Percentiles rank a stretch among this genome's conserved stretches.
Evolutionary conservation across 2,329 filamentous ascomycete genomes (phyloP).

Genomic region (Mollisia scopiformis): DNA sequence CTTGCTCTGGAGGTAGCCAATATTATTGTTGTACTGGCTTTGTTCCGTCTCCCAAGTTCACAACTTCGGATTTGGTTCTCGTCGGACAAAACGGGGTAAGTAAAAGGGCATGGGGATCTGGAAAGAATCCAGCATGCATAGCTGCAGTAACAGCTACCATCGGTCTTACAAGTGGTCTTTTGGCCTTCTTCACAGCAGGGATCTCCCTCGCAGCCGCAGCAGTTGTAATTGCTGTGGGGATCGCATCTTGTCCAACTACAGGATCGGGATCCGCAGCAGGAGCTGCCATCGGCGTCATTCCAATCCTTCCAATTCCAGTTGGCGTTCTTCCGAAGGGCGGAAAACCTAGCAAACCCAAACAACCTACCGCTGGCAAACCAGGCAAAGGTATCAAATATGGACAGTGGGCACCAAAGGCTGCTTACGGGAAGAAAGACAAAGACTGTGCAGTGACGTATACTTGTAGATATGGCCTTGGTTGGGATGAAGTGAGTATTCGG

Average conservation of each 20-base stretch:
- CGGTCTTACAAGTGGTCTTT: not conserved
- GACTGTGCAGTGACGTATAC: slow-evolving; percentile 26
- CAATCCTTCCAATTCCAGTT: not conserved
- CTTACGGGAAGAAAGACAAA: not conserved
- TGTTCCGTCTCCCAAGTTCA: slow-evolving; percentile 17
- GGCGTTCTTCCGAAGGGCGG: not conserved
- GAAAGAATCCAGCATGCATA: not conserved
- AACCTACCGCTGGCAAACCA: not conserved
- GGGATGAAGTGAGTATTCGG: slow-evolving; percentile 11
- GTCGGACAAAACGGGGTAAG: not conserved
- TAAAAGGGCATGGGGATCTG: not conserved
- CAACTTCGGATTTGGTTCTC: slow-evolving; percentile 18
- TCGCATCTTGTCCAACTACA: not conserved
- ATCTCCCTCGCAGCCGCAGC: not conserved
- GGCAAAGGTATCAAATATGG: not conserved
- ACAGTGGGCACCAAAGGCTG: not conserved
- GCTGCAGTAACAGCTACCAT: not conserved
- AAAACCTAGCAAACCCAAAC: not conserved
- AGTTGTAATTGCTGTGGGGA: not conserved
- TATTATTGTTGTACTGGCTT: slow-evolving; percentile 38
- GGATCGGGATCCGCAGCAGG: not conserved
- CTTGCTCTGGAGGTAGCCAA: slow-evolving; percentile 36
- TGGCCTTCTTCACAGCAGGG: not conserved
- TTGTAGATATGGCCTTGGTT: slow-evolving; percentile 19
- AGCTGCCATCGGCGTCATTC: not conserved